Conservation (phyloP, 352 stramenopile species). For the Pythium vanterpoolii region DNA sequence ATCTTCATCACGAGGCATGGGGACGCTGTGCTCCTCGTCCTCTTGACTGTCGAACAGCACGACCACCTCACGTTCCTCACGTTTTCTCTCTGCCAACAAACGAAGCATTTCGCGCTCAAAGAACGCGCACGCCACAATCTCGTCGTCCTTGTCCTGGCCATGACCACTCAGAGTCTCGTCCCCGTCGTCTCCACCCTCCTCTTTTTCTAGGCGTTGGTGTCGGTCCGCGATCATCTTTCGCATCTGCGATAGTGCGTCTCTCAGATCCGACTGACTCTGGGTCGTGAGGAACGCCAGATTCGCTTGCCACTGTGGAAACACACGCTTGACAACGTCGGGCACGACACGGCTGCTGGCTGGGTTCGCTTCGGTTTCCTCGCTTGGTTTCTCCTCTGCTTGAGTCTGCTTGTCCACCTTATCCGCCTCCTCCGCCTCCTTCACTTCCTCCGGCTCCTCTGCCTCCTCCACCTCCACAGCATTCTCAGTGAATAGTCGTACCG, state of each 20-base stretch:
- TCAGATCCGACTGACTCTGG: slow-evolving; percentile 30
- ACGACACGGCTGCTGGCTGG: background rate
- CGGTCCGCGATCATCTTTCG: background rate
- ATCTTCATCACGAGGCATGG: background rate
- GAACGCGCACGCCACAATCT: slow-evolving; percentile 19
- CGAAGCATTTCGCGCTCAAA: slow-evolving; percentile 19
- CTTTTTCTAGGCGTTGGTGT: background rate
- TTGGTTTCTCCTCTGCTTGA: background rate
- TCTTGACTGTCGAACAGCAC: slow-evolving; percentile 16
- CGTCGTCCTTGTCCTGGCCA: background rate
- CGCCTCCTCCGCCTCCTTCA: background rate
- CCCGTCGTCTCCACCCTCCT: background rate
- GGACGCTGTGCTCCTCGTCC: background rate
- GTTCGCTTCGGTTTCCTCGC: background rate
- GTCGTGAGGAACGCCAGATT: slow-evolving; percentile 43
- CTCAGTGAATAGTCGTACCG: background rate
- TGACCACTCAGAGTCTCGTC: background rate
- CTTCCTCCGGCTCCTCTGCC: background rate
- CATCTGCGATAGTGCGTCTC: slow-evolving; percentile 11
- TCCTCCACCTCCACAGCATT: background rate
- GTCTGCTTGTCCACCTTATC: background rate
- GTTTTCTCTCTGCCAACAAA: slow-evolving; percentile 5
- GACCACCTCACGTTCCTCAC: slow-evolving; percentile 8
- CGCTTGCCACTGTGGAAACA: slow-evolving; percentile 44
- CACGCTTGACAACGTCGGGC: slow-evolving; percentile 38